Conservation (phyloP, 768 basidiomycete genomes). For the Suillus subalutaceus region DNA sequence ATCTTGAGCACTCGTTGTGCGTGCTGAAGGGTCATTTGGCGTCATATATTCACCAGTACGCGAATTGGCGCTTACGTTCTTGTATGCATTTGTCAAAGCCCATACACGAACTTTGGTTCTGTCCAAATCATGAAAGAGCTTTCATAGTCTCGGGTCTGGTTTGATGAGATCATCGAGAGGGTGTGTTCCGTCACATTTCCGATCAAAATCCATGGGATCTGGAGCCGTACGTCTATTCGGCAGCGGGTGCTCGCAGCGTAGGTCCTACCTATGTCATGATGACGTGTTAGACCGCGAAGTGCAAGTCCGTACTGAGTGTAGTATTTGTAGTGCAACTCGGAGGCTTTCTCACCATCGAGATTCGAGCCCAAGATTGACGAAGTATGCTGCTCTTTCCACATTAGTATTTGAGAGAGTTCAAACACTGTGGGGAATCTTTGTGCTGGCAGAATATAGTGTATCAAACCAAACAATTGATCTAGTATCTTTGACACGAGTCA, state of each 20-base stretch:
- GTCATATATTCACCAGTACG: slow-evolving; percentile 12
- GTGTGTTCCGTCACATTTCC: slow-evolving; percentile 80
- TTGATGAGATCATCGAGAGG: slow-evolving; percentile 81
- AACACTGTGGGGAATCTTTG: slow-evolving; percentile 60
- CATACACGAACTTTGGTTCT: slow-evolving; percentile 77
- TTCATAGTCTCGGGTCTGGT: slow-evolving; percentile 60
- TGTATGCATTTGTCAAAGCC: slow-evolving; percentile 87
- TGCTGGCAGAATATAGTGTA: slow-evolving; percentile 79
- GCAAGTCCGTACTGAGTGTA: slow-evolving; percentile 85
- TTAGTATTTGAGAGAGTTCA: not conserved
- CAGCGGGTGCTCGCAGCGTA: not conserved
- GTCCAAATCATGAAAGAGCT: slow-evolving; percentile 80
- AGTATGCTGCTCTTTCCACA: slow-evolving; percentile 57
- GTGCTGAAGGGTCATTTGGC: slow-evolving; percentile 51
- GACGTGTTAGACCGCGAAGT: slow-evolving; percentile 71
- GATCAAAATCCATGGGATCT: slow-evolving; percentile 86
- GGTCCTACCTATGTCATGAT: slow-evolving; percentile 68
- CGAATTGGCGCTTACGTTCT: slow-evolving; percentile 49
- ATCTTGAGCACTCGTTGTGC: slow-evolving; percentile 79
- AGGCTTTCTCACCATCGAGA: slow-evolving; percentile 61
- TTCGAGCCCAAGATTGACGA: slow-evolving; percentile 62
- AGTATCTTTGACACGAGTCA: slow-evolving; percentile 43
- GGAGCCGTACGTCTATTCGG: not conserved
- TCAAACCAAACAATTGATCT: slow-evolving; percentile 77
- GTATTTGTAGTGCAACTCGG: slow-evolving; percentile 69